phyloP scores from a whole-genome alignment of 257 asterid species.

The Euphrasia confusa region DNA sequence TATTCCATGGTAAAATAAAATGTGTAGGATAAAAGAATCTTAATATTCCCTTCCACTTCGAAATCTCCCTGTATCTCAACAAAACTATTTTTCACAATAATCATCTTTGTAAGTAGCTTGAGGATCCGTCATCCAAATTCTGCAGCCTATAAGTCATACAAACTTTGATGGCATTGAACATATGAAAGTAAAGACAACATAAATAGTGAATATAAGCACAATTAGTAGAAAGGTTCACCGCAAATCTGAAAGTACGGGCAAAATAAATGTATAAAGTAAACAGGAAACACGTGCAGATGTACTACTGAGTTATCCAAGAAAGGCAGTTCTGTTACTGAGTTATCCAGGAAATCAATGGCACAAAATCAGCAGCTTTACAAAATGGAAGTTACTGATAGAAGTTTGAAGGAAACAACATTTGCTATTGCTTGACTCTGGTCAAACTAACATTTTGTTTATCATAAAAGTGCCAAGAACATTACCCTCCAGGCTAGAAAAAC shows the following conservation, averaged over 20 bases:
- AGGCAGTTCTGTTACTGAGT: slow-evolving; percentile 4
- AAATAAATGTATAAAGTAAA: neutral
- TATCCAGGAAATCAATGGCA: slow-evolving; percentile 3
- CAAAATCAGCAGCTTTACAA: slow-evolving; percentile 8
- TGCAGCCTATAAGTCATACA: neutral
- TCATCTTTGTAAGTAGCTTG: slow-evolving; percentile 13
- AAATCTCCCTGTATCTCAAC: neutral
- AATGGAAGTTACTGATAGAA: slow-evolving; percentile 11
- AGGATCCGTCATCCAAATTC: slow-evolving; percentile 12
- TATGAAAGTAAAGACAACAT: too few species aligned
- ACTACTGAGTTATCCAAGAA: slow-evolving; percentile 8
- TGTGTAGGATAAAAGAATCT: neutral
- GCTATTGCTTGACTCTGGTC: slow-evolving; percentile 13
- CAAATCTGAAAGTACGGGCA: slow-evolving; percentile 14
- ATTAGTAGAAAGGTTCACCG: slow-evolving; percentile 12
- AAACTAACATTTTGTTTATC: slow-evolving; percentile 3
- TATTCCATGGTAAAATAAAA: neutral
- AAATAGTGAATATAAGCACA: slow-evolving; percentile 2
- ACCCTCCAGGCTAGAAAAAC: slow-evolving; percentile 98
- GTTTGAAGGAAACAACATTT: neutral
- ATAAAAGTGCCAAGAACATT: slow-evolving; percentile 26
- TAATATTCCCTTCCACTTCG: neutral
- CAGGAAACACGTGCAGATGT: neutral
- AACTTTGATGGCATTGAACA: slow-evolving; percentile 9
- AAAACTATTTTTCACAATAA: slow-evolving; percentile 8